Conservation (phyloP, 1,139 yeast species). For the Sugiyamaella novakii region DNA sequence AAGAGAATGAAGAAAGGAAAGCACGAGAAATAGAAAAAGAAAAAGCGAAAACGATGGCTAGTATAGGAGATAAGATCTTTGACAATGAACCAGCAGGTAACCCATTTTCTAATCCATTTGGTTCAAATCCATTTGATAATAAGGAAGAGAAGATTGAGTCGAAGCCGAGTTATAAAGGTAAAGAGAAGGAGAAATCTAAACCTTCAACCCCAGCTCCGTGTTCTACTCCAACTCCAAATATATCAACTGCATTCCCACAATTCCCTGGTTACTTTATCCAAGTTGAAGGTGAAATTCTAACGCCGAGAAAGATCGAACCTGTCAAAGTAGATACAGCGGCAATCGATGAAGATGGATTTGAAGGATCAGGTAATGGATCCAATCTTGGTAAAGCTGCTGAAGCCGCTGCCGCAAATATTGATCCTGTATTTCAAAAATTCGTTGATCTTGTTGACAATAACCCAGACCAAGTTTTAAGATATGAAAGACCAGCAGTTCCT, state of each 20-base stretch:
- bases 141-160: slow-evolving; percentile 4
- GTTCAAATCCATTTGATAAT: slow-evolving; percentile 11
- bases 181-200: slow-evolving; percentile 14
- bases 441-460: slow-evolving; percentile 73
- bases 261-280: slow-evolving; percentile 66
- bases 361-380: slow-evolving; percentile 24
- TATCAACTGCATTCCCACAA: slow-evolving; percentile 18
- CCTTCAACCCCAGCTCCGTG: not conserved
- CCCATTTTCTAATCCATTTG: slow-evolving; percentile 36
- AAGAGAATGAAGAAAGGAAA: slow-evolving; percentile 40
- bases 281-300: slow-evolving; percentile 66
- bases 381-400: slow-evolving; percentile 31
- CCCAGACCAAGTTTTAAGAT: slow-evolving; percentile 83
- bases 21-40: slow-evolving; percentile 39
- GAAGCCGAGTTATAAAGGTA: slow-evolving; percentile 10
- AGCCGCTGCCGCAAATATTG: slow-evolving; percentile 41
- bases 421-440: slow-evolving; percentile 76
- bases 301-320: slow-evolving; percentile 36
- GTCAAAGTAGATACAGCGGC: slow-evolving; percentile 22
- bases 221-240: not conserved
- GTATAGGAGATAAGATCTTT: slow-evolving; percentile 37
- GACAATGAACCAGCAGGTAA: slow-evolving; percentile 27
- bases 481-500: slow-evolving; percentile 66
- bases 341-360: slow-evolving; percentile 37
- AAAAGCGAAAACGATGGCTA: slow-evolving; percentile 22